Evolutionary conservation across 2,329 filamentous ascomycete genomes (phyloP).

Genomic region (Fusarium kyushuense): DNA sequence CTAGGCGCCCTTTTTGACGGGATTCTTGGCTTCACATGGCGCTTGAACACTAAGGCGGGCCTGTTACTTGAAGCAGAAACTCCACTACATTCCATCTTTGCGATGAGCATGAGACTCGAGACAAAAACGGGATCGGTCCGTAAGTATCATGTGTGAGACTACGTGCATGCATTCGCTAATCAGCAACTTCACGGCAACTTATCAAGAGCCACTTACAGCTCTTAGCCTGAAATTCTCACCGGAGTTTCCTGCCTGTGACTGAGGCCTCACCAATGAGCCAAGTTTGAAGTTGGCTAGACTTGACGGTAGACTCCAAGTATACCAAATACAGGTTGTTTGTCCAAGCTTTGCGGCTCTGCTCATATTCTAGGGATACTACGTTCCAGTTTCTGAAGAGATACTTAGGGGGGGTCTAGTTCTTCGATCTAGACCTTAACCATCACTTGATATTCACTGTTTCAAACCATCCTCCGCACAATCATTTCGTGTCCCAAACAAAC

Average conservation of each 20-base stretch:
- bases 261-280: conserved; percentile 20
- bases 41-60: conserved; percentile 8
- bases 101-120: conserved; percentile 3
- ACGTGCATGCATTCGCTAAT: conserved; percentile 33
- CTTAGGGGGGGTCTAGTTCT: conserved; percentile 35
- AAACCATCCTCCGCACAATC: neutral
- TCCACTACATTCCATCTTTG: conserved; percentile 22
- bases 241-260: conserved; percentile 40
- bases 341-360: conserved; percentile 40
- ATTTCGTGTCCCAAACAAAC: neutral
- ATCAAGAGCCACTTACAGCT: conserved; percentile 30
- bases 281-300: conserved; percentile 23
- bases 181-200: conserved; percentile 34
- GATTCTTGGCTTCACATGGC: conserved; percentile 15
- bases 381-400: conserved; percentile 22
- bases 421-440: conserved; percentile 33
- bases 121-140: conserved; percentile 14
- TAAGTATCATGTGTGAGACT: conserved; percentile 12
- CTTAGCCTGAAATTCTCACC: conserved; percentile 21
- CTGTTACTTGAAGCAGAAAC: conserved; percentile 26
- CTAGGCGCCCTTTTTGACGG: conserved; percentile 17
- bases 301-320: conserved; percentile 9
- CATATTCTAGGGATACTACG: conserved; percentile 17
- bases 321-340: conserved; percentile 9
- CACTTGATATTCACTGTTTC: neutral